phyloP scores from a whole-genome alignment of 164 flowering plant genomes.

The Macadamia tetraphylla region DNA sequence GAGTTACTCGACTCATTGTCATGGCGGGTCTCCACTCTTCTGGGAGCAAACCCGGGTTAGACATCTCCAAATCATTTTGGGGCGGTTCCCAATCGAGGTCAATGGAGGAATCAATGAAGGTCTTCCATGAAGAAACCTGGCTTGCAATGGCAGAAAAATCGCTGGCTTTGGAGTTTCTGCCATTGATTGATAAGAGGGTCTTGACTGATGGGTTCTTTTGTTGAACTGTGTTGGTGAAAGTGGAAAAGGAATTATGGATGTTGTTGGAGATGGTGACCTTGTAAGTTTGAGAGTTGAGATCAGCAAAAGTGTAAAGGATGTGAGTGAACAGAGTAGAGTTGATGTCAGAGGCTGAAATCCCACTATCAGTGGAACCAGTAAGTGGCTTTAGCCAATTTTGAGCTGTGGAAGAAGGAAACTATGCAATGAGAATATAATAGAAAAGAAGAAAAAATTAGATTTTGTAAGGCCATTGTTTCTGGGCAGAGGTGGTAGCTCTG shows the following conservation, averaged over 20 bases:
- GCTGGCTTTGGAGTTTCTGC: conserved; percentile 10
- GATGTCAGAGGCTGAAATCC: conserved; percentile 10
- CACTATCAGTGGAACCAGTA: conserved; percentile 27
- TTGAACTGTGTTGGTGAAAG: conserved; percentile 31
- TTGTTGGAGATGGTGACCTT: conserved; percentile 21
- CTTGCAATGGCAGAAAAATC: conserved; percentile 27
- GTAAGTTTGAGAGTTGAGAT: conserved; percentile 19
- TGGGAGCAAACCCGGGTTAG: conserved; percentile 29
- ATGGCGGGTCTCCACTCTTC: conserved; percentile 41
- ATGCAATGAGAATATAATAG: background rate
- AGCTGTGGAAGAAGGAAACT: background rate
- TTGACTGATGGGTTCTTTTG: conserved; percentile 29
- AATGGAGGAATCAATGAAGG: conserved; percentile 45
- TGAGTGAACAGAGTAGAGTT: conserved; percentile 43
- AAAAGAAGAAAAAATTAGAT: background rate
- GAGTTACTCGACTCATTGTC: conserved; percentile 13
- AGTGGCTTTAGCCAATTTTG: conserved; percentile 13
- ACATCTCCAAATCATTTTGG: conserved; percentile 20
- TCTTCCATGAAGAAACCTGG: conserved; percentile 17
- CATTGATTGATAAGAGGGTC: conserved; percentile 36
- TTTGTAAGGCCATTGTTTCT: conserved; percentile 4
- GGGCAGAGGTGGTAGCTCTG: too few relatives aligned
- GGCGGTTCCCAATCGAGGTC: conserved; percentile 42
- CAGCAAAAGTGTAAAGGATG: conserved; percentile 39
- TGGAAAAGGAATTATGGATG: conserved; percentile 15